Conservation (phyloP, 768 basidiomycete genomes). For the Amanita polypyramis region DNA sequence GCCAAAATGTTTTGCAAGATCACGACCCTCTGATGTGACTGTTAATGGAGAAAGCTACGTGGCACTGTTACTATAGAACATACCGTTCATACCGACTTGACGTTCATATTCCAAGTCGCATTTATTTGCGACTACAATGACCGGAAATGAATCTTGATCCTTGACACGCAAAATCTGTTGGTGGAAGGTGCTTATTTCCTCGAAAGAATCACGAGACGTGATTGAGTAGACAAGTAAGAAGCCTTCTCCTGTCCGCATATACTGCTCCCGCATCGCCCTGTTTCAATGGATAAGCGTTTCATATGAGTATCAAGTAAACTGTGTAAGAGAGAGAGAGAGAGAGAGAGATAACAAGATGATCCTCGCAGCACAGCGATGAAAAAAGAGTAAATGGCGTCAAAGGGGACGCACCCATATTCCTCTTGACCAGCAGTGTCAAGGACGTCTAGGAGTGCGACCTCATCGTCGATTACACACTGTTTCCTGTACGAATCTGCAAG, state of each 20-base stretch:
- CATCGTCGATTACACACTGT: conserved; percentile 96
- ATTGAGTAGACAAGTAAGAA: conserved; percentile 98
- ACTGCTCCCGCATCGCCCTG: conserved; percentile 98
- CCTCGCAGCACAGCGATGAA: neutral
- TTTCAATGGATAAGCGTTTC: neutral
- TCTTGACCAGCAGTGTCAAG: conserved; percentile 97
- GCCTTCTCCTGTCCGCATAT: conserved; percentile 97
- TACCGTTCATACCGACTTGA: conserved; percentile 92
- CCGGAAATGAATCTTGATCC: conserved; percentile 91
- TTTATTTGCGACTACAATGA: conserved; percentile 97
- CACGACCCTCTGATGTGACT: conserved; percentile 72
- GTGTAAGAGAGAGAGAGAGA: neutral
- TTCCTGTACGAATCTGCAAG: conserved; percentile 86
- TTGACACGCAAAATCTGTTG: conserved; percentile 96
- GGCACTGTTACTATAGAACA: conserved; percentile 12
- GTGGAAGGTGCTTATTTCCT: conserved; percentile 93
- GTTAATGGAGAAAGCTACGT: neutral
- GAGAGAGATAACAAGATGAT: neutral
- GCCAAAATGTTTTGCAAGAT: conserved; percentile 89
- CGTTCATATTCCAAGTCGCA: conserved; percentile 93
- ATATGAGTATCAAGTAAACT: neutral
- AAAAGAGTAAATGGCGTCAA: neutral
- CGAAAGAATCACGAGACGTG: conserved; percentile 95
- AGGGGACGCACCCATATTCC: conserved; percentile 77
- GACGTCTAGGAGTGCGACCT: conserved; percentile 94